Base-by-base conservation (phyloP, 2,329 filamentous ascomycete genomes). In the Fusarium sp. region DNA sequence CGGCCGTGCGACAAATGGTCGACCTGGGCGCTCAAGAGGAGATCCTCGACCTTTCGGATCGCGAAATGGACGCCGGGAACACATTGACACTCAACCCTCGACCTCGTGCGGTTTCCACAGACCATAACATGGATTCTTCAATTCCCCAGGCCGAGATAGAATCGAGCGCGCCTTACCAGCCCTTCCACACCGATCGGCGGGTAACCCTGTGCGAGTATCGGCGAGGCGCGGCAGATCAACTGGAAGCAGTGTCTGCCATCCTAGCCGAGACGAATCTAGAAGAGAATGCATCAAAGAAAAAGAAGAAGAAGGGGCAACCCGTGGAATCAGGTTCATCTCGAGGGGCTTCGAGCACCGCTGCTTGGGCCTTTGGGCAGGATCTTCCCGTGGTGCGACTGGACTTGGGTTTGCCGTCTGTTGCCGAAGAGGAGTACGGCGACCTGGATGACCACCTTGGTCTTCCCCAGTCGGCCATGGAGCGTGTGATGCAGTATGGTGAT, bases 91-190 rank as follows among this genome's bases (percentile, higher is more conserved):
- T 87, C 72, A 87, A 85, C 76, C 82, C 81, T 64, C 83, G 82
- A 74, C 77, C 83, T 48, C 78, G 80, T 64, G 81, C 78, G 77
- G 78, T 74, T 73, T 80, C 79, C 59, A 78, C 74, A 76, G 86
- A 84, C 78, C 84, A 82, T 78, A 85, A 83, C 65, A 88, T 86
- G 81, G 93, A 86, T 82, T 94, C 84, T 81, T 93, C 85, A 81
- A 95, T 90, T 66, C 91, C 91, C 1, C 90, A 92, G 74, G 95
- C 94, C 7, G 95, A 98, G 85, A 97, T 98, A 74, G 97, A 99
- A 80, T 98, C 96, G 2, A 98, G 96, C 79, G 94, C 95, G 6
- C 95, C 96, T 3, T 98, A 98, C 78, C 95, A 98, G 79, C 96
- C 97, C 1, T 98, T 98, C 85, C 96, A 98, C 81, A 97, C 95